Conservation (phyloP, 345 rosid genomes). For the Alliaria petiolata region DNA sequence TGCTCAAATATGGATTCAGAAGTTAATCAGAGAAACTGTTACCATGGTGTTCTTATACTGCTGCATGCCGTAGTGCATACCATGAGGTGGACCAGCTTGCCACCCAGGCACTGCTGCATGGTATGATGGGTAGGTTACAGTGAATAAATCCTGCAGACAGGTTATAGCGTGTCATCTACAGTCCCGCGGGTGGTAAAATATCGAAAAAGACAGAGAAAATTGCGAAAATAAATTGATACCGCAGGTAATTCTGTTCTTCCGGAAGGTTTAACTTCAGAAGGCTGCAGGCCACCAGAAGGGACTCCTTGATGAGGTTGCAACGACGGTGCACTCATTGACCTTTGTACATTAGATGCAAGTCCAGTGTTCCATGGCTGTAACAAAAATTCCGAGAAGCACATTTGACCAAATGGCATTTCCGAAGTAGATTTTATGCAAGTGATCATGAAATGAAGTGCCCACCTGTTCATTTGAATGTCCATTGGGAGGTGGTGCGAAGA, state of each 20-base stretch:
- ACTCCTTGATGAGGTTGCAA: slow-evolving; percentile 40
- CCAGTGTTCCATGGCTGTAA: slow-evolving; percentile 56
- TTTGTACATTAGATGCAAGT: slow-evolving; percentile 41
- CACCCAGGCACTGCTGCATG: slow-evolving; percentile 59
- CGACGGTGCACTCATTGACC: slow-evolving; percentile 41
- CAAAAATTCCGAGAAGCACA: slow-evolving; percentile 10
- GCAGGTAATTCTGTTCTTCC: slow-evolving; percentile 76
- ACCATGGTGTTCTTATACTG: slow-evolving; percentile 65
- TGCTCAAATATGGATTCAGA: slow-evolving; percentile 1
- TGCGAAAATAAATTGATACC: slow-evolving; percentile 40
- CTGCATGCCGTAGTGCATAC: slow-evolving; percentile 53
- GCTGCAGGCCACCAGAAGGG: slow-evolving; percentile 35
- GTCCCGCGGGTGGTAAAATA: neutral
- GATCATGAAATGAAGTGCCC: slow-evolving; percentile 11
- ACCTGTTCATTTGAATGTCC: slow-evolving; percentile 66
- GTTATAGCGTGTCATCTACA: slow-evolving; percentile 7
- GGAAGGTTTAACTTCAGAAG: slow-evolving; percentile 45
- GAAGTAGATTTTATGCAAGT: neutral
- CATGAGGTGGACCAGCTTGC: slow-evolving; percentile 67
- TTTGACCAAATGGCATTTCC: neutral
- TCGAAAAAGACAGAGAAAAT: neutral
- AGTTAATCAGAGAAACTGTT: slow-evolving; percentile 5
- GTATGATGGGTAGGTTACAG: slow-evolving; percentile 52
- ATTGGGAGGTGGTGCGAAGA: slow-evolving; percentile 37
- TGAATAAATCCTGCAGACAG: slow-evolving; percentile 70